A percentile compares a stretch with the other conserved stretches of the same genome.
Conservation (phyloP, 345 rosid genomes). For the Aquilaria yunnanensis region DNA sequence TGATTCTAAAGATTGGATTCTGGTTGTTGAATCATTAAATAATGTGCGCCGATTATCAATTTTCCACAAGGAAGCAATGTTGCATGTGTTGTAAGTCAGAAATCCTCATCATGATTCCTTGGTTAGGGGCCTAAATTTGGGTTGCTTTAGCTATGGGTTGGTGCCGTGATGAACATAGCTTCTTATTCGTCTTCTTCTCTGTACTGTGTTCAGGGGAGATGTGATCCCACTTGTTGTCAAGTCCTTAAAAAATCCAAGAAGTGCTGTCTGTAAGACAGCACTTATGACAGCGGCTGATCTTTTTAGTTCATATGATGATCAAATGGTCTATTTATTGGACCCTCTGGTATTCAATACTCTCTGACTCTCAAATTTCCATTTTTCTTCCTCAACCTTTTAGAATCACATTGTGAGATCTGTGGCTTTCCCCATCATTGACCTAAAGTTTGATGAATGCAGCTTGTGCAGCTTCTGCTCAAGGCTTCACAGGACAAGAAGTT, state of each 20-base stretch:
- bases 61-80: conserved; percentile 67
- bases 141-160: conserved; percentile 1
- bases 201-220: conserved; percentile 46
- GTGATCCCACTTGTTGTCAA: conserved; percentile 74
- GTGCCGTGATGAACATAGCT: conserved; percentile 2
- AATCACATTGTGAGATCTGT: not conserved
- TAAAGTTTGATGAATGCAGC: conserved; percentile 39
- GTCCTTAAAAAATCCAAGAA: conserved; percentile 93
- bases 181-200: conserved; percentile 7
- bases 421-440: too few relatives aligned
- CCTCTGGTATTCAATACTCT: conserved; percentile 47
- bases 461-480: conserved; percentile 88
- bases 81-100: conserved; percentile 59
- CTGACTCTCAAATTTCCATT: not conserved
- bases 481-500: conserved; percentile 94
- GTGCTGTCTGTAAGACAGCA: conserved; percentile 96
- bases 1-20: conserved; percentile 86
- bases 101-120: conserved; percentile 6
- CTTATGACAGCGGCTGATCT: conserved; percentile 87
- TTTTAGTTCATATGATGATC: conserved; percentile 61
- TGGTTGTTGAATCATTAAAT: conserved; percentile 77
- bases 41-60: conserved; percentile 69
- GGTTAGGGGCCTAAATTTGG: conserved; percentile 2
- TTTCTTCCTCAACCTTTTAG: not conserved
- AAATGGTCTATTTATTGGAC: conserved; percentile 65